Conservation (phyloP, 441 rosid species). For the Jatropha podagrica region DNA sequence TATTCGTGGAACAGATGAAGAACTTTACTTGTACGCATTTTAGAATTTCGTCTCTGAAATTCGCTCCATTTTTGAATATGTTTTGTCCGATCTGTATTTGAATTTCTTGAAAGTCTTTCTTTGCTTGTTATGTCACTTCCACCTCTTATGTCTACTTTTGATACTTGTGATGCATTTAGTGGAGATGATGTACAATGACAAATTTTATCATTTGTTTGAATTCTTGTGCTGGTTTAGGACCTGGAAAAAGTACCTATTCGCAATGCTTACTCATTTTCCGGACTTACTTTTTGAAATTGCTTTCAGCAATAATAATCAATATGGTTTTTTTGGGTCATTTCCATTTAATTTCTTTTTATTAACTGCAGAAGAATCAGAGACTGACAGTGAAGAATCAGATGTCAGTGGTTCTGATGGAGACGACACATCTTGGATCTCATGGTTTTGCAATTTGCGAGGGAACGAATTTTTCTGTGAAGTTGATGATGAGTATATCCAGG, state of each 20-base stretch:
- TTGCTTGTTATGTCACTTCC: not conserved
- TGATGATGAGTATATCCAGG: slow-evolving; percentile 89
- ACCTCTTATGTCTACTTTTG: too few species aligned
- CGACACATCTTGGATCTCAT: slow-evolving; percentile 91
- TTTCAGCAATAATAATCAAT: not conserved
- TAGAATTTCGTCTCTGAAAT: too few species aligned
- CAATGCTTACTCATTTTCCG: not conserved
- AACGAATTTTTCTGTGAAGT: slow-evolving; percentile 90
- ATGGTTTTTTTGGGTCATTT: not conserved
- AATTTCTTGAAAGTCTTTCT: not conserved
- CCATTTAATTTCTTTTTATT: slow-evolving; percentile 17
- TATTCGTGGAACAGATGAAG: too few species aligned
- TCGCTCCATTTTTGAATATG: too few species aligned
- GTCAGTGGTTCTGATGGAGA: slow-evolving; percentile 91
- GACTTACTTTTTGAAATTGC: not conserved
- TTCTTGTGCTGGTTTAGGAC: too few species aligned
- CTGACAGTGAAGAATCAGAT: slow-evolving; percentile 71
- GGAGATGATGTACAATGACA: too few species aligned
- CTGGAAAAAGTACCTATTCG: too few species aligned
- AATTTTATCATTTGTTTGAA: too few species aligned
- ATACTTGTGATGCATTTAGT: too few species aligned
- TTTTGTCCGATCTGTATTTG: too few species aligned
- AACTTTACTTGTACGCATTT: too few species aligned
- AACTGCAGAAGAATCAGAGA: slow-evolving; percentile 57
- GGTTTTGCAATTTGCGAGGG: slow-evolving; percentile 91